A percentile compares a stretch with the other conserved stretches of the same genome.
These are phyloP conservation scores for Decorospora gaudefroyi DNA, from an alignment of 2,329 filamentous ascomycete genomes.

Conservation along the genomic window DNA sequence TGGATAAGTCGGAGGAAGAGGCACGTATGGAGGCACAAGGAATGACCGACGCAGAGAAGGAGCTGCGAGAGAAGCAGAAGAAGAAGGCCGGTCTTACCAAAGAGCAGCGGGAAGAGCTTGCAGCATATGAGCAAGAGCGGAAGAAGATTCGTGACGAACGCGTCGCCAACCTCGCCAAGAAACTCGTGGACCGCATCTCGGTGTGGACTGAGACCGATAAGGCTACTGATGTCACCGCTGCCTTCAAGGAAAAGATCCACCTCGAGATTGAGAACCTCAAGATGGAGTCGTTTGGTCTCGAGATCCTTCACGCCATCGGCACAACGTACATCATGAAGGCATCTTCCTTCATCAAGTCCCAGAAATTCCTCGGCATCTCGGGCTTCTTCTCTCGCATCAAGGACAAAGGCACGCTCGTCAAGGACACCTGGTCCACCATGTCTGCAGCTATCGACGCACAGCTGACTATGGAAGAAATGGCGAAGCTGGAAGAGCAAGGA, in stretches of 20 bases:
- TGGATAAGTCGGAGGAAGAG: constrained; percentile 84
- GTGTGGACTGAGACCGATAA: constrained; percentile 99
- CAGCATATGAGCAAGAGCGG: constrained; percentile 85
- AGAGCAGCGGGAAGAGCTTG: constrained; percentile 90
- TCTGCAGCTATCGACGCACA: constrained; percentile 95
- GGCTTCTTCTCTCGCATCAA: constrained; percentile 93
- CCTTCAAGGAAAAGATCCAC: constrained; percentile 92
- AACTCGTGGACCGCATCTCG: constrained; percentile 85
- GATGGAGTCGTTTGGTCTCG: constrained; percentile 97
- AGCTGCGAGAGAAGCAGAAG: constrained; percentile 79
- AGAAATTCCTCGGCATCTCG: constrained; percentile 94
- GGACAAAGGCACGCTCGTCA: constrained; percentile 94
- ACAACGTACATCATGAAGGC: constrained; percentile 88
- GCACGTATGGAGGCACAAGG: constrained; percentile 66
- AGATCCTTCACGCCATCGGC: constrained; percentile 94
- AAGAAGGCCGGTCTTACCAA: constrained; percentile 85
- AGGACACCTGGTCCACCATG: constrained; percentile 98
- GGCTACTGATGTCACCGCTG: constrained; percentile 76
- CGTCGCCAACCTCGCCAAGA: constrained; percentile 79
- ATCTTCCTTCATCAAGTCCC: constrained; percentile 84
- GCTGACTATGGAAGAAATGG: constrained; percentile 99
- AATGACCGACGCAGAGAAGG: constrained; percentile 73
- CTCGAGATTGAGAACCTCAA: constrained; percentile 97
- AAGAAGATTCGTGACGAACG: constrained; percentile 84
- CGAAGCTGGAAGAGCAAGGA: constrained; percentile 88